A percentile compares a stretch with the other conserved stretches of the same genome.
Conservation (phyloP, 768 basidiomycete genomes). For the Russula dissimulans region DNA sequence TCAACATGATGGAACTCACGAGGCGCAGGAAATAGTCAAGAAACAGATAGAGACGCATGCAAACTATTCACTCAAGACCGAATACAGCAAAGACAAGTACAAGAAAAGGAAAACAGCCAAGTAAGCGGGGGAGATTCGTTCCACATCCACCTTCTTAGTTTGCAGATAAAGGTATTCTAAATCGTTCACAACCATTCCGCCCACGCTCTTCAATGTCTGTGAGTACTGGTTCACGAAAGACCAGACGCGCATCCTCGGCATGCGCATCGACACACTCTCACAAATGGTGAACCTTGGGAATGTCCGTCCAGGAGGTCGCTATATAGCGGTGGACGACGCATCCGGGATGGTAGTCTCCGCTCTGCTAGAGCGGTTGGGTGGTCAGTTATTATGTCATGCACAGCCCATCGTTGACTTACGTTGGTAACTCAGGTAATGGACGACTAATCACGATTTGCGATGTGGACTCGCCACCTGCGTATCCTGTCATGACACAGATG, state of each 20-base stretch:
- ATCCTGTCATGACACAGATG: slow-evolving; percentile 74
- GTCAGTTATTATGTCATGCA: slow-evolving; percentile 30
- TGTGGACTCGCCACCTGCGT: slow-evolving; percentile 87
- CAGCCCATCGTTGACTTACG: background rate
- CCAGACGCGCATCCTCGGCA: slow-evolving; percentile 67
- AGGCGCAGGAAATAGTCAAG: slow-evolving; percentile 83
- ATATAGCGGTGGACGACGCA: slow-evolving; percentile 85
- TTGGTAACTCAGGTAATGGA: slow-evolving; percentile 51
- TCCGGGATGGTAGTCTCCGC: slow-evolving; percentile 82
- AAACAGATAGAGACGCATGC: slow-evolving; percentile 90
- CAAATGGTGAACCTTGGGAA: slow-evolving; percentile 82
- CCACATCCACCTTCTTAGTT: slow-evolving; percentile 1
- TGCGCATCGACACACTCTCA: slow-evolving; percentile 81
- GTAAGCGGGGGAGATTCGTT: slow-evolving; percentile 35
- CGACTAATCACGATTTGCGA: slow-evolving; percentile 78
- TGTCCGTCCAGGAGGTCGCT: slow-evolving; percentile 77
- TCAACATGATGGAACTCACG: slow-evolving; percentile 3
- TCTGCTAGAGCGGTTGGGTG: slow-evolving; percentile 80
- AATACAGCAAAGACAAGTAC: slow-evolving; percentile 98
- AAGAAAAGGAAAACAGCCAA: slow-evolving; percentile 95
- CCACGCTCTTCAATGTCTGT: slow-evolving; percentile 79
- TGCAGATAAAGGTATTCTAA: slow-evolving; percentile 62
- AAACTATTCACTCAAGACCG: slow-evolving; percentile 89
- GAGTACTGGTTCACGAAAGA: slow-evolving; percentile 86
- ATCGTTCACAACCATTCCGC: slow-evolving; percentile 77